phyloP scores from a whole-genome alignment of 352 stramenopile species.

The Pythium brassicae region DNA sequence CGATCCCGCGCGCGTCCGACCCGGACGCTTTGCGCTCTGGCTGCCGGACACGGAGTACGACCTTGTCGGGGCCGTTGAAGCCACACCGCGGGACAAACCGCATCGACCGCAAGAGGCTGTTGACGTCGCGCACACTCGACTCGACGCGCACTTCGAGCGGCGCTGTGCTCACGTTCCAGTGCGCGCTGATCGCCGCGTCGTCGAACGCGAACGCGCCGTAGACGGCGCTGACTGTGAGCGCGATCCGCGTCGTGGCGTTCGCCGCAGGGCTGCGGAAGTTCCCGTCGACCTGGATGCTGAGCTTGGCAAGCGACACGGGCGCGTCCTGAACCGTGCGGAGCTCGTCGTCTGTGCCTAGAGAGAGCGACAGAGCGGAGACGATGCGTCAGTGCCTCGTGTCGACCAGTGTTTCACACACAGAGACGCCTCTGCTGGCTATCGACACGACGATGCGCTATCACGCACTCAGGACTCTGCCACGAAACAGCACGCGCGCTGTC shows the following conservation, averaged over 20 bases:
- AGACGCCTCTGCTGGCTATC: too few relatives aligned
- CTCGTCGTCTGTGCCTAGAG: conserved; percentile 4
- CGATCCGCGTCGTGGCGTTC: neutral
- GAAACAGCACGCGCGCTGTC: conserved; percentile 1
- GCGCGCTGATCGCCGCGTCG: neutral
- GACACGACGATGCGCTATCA: neutral
- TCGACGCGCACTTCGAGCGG: conserved; percentile 6
- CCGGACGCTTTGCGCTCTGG: neutral
- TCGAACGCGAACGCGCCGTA: conserved; percentile 6
- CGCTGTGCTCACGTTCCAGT: neutral
- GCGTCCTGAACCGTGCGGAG: neutral
- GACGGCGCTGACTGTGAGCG: conserved; percentile 10
- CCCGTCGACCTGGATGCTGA: conserved; percentile 4
- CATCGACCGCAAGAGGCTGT: conserved; percentile 15
- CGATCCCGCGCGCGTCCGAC: neutral
- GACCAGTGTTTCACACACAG: too few relatives aligned
- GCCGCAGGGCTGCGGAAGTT: neutral
- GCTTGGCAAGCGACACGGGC: conserved; percentile 3
- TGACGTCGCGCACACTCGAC: conserved; percentile 5
- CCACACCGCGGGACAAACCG: conserved; percentile 22
- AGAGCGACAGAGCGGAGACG: neutral
- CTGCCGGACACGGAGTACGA: conserved; percentile 25
- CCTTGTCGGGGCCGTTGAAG: conserved; percentile 35
- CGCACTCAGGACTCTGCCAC: conserved; percentile 1
- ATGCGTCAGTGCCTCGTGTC: too few relatives aligned